A percentile compares a stretch with the other conserved stretches of the same genome.
Evolutionary conservation across 345 rosid genomes (phyloP).

Genomic region (Arabidopsis arenosa): DNA sequence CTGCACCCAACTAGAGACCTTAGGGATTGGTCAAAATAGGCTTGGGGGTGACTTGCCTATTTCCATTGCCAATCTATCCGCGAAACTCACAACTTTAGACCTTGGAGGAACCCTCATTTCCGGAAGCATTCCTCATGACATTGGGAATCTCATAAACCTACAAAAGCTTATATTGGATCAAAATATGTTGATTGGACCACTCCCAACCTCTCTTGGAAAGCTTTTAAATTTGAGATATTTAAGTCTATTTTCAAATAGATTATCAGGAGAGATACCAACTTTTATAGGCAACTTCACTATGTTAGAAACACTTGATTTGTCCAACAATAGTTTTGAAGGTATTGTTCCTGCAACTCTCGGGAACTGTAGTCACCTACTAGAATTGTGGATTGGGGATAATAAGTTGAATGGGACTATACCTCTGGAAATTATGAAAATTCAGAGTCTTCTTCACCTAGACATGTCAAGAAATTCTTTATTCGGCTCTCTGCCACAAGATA

Average conservation of each 20-base stretch:
- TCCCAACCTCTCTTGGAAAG: slow-evolving; percentile 16
- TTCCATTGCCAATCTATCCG: not conserved
- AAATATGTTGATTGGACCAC: not conserved
- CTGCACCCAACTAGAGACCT: not conserved
- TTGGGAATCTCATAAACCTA: not conserved
- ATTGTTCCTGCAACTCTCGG: not conserved
- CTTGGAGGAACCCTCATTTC: not conserved
- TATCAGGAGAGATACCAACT: not conserved
- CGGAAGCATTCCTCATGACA: not conserved
- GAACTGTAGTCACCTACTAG: not conserved
- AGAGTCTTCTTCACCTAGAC: accelerated
- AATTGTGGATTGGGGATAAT: not conserved
- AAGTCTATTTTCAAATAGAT: not conserved
- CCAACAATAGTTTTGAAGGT: slow-evolving; percentile 5
- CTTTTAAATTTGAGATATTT: accelerated
- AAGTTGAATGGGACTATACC: slow-evolving; percentile 11
- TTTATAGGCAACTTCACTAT: not conserved
- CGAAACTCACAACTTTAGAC: accelerated
- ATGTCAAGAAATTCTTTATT: not conserved
- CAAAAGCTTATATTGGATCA: accelerated
- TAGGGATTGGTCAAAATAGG: not conserved
- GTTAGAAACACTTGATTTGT: not conserved
- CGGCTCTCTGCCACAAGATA: not conserved
- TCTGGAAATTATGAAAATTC: not conserved
- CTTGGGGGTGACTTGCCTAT: slow-evolving; percentile 3